Base-by-base conservation (phyloP, 2,329 filamentous ascomycete species). In the Nigrospora sphaerica region DNA sequence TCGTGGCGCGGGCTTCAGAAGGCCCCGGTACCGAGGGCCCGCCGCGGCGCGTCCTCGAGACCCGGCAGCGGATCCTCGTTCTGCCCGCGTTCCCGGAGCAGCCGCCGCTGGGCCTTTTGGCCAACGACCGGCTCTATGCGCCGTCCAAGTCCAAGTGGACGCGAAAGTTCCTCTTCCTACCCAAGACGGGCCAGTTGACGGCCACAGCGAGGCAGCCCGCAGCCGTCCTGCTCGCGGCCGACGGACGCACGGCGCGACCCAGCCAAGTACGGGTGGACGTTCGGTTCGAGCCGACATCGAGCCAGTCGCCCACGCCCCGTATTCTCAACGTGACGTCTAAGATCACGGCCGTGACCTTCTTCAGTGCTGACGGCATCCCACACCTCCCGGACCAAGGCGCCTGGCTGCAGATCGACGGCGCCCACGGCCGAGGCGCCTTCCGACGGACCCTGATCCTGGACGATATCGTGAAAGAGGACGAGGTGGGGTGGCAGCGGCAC, bases 291-390 rank as follows among this genome's bases (percentile, higher is more conserved):
- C 73, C 77, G 0, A 56, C 62, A 2, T 64, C 68, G 4, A 54
- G 62, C 42, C 71, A 73, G 36, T 60, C 66, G 4, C 53, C 60
- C 2, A 70, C 74, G 7, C 77, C 77, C 36, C 72, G 67, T 55
- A 61, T 80, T 50, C 70, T 70, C 37, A 64, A 62, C 3, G 65
- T 78, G 7, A 62, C 71, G 5, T 70, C 69, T 47, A 80, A 80
- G 62, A 55, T 81, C 28, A 64, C 67, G 1, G 67, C 75, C 1
- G 69, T 72, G 46, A 80, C 75, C 12, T 79, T 69, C 62, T 80
- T 71, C 59, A 71, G 72, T 49, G 66, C 68, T 4, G 63, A 64
- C 12, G 69, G 72, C 32, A 69, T 75, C 52, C 58, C 63, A 36
- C 55, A 64, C 45, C 67, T 77, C 37, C 76, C 77, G 38, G 77